Percentiles rank a stretch among this genome's conserved stretches.
These are phyloP conservation scores for Monascus purpureus DNA, from an alignment of 495 filamentous ascomycete genomes.

Conservation along the genomic window DNA sequence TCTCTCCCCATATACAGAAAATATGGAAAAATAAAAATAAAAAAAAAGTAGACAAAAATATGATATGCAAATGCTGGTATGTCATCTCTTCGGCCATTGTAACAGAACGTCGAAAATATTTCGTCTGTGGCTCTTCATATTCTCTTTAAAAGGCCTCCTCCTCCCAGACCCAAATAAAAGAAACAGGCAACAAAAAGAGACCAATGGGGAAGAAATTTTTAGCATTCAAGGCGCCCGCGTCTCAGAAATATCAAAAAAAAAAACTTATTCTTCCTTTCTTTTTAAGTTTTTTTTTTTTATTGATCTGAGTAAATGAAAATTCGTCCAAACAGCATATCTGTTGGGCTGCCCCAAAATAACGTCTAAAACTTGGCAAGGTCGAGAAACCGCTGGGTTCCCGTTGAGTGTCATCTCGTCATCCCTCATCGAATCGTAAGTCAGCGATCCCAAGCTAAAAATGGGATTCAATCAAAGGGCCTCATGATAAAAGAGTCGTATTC, in stretches of 20 bases:
- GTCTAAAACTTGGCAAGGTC: conserved; percentile 37
- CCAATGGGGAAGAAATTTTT: conserved; percentile 21
- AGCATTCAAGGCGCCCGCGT: conserved; percentile 29
- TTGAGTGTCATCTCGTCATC: conserved; percentile 40
- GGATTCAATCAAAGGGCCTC: conserved; percentile 17
- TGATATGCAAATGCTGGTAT: conserved; percentile 29
- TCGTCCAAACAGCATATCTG: conserved; percentile 23
- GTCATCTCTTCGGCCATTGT: conserved; percentile 27
- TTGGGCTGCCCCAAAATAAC: conserved; percentile 36
- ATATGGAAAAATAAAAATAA: background rate
- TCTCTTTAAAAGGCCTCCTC: conserved; percentile 4
- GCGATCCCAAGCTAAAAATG: conserved; percentile 14
- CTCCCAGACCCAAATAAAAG: background rate
- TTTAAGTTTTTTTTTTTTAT: conserved; percentile 10
- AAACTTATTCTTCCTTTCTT: conserved; percentile 5
- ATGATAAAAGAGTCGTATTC: conserved; percentile 35
- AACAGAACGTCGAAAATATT: conserved; percentile 14
- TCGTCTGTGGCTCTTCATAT: conserved; percentile 22
- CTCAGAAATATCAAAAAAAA: conserved; percentile 8
- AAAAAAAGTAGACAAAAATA: background rate
- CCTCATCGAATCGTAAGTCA: conserved; percentile 42
- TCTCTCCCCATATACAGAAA: no score
- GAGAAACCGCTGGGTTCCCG: conserved; percentile 27
- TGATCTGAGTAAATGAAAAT: conserved; percentile 11
- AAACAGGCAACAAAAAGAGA: no score